Conservation (phyloP, 176 grass and related monocot genomes). For the Phragmites australis region DNA sequence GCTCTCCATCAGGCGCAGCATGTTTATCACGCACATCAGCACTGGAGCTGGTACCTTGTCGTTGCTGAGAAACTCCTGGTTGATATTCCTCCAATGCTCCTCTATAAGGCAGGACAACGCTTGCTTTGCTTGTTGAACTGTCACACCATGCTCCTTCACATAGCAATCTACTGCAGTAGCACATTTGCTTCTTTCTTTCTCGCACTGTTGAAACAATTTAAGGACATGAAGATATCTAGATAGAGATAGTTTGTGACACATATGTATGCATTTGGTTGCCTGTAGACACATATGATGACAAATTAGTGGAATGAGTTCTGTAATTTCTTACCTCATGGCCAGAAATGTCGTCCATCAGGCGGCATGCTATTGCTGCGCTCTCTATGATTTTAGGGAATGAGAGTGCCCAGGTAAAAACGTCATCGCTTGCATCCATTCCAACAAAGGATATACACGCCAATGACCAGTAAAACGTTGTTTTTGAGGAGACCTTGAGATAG, state of each 20-base stretch:
- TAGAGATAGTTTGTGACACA: neutral
- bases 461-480: neutral
- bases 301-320: neutral
- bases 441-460: neutral
- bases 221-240: too few relatives aligned
- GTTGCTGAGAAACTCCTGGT: neutral
- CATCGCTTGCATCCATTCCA: neutral
- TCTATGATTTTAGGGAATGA: neutral
- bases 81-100: conserved; percentile 13
- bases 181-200: neutral
- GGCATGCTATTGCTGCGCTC: neutral
- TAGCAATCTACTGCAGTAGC: neutral
- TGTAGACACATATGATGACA: neutral
- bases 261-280: neutral
- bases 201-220: neutral
- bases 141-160: neutral
- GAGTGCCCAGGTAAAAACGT: neutral
- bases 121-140: neutral
- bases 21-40: neutral
- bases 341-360: neutral
- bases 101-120: neutral
- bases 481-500: neutral
- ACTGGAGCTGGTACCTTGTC: neutral
- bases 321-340: neutral
- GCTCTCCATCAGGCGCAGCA: neutral